These are phyloP conservation scores for Erucastrum elatum DNA, from an alignment of 345 rosid species.

Conservation along the genomic window DNA sequence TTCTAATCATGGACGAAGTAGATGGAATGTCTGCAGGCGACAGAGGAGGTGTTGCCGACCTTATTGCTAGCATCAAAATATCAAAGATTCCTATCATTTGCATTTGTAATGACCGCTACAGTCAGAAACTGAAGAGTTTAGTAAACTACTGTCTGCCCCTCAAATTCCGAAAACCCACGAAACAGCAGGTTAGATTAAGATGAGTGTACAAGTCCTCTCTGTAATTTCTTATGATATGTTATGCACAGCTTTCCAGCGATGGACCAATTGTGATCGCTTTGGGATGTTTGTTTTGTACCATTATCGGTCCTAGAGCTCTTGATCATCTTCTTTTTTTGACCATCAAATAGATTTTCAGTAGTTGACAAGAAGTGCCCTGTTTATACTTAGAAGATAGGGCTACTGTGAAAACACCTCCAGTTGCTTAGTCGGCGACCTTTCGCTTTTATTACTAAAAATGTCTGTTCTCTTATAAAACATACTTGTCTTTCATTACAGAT, in stretches of 20 bases:
- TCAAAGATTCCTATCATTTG: slow-evolving; percentile 95
- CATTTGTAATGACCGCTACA: slow-evolving; percentile 94
- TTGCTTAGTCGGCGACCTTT: slow-evolving; percentile 2
- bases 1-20: slow-evolving; percentile 96
- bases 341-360: background rate
- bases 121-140: slow-evolving; percentile 95
- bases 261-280: slow-evolving; percentile 7
- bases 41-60: slow-evolving; percentile 97
- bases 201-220: slow-evolving; percentile 10
- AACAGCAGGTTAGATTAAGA: slow-evolving; percentile 70
- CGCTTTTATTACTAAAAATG: background rate
- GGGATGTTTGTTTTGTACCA: slow-evolving; percentile 15
- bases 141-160: slow-evolving; percentile 80
- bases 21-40: slow-evolving; percentile 99
- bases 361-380: slow-evolving; percentile 6
- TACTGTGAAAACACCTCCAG: background rate
- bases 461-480: slow-evolving; percentile 18
- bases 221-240: background rate
- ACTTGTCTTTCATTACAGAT: slow-evolving; percentile 55
- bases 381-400: slow-evolving; percentile 3
- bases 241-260: slow-evolving; percentile 17
- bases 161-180: slow-evolving; percentile 86
- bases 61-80: slow-evolving; percentile 90
- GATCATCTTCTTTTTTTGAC: background rate
- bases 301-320: background rate